Evolutionary conservation across 164 flowering plant genomes (phyloP), one percentile per base, ranked within the genome.

Genomic region (Euptelea pleiosperma): DNA sequence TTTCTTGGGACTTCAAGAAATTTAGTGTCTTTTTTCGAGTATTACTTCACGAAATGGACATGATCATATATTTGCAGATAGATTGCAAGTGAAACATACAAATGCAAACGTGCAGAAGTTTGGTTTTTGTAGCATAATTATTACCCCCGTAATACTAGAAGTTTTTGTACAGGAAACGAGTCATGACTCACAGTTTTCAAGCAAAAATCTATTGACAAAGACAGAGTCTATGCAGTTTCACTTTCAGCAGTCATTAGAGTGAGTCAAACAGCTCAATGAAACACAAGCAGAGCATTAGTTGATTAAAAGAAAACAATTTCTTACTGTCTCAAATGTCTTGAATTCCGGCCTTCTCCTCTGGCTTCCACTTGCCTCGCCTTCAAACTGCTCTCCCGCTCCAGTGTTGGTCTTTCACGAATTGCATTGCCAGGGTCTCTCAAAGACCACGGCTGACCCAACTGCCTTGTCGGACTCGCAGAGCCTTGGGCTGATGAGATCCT

Each of bases 381-480:
- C 36, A 63, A 63, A 58, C 75, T 54, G 37, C 62, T 68, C 5
- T 77, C 80, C 19, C 70, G 76, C 59, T 49, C 56, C 4, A 63
- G 30, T 40, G 63, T 52, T 36, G 79, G 75, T 61, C 78, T 80
- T 25, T 79, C 91, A 39, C 64, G 74, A 47, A 52, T 43, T 0
- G 34, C 44, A 39, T 51, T 66, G 36, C 56, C 50, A 8, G 59
- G 61, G 41, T 87, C 90, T 53, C 82, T 60, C 8, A 77, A 67
- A 44, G 81, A 74, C 71, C 77, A 66, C 0, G 63, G 61, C 26
- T 78, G 75, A 40, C 68, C 77, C 76, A 71, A 68, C 50, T 76
- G 82, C 60, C 81, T 65, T 2, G 75, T 68, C 2, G 84, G 82
- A 65, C 93, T 78, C 6, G 71, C 60, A 60, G 59, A 71, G 34